Conservation (phyloP, 805 yeast species). For the Kazachstania psychrophila region DNA sequence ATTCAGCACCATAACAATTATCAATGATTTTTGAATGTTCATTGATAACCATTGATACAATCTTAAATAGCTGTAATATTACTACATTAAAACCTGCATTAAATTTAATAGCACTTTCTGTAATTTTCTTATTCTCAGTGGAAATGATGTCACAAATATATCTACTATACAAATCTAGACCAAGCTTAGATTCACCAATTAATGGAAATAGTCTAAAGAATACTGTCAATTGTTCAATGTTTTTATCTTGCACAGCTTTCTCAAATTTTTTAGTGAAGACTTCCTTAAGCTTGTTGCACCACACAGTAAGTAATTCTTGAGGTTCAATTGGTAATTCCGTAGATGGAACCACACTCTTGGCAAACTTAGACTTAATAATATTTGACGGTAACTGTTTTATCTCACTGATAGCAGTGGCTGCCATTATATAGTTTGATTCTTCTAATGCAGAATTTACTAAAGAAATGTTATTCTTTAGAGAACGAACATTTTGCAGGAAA, state of each 20-base stretch:
- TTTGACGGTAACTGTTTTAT: slow-evolving; percentile 47
- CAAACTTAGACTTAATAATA: slow-evolving; percentile 59
- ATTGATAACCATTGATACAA: slow-evolving; percentile 69
- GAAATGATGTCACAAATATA: slow-evolving; percentile 82
- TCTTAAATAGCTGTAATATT: slow-evolving; percentile 65
- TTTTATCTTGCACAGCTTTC: slow-evolving; percentile 54
- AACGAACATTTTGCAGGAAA: slow-evolving; percentile 57
- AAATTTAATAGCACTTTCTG: slow-evolving; percentile 41
- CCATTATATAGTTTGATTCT: slow-evolving; percentile 59
- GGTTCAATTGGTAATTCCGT: slow-evolving; percentile 81
- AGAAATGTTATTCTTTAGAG: slow-evolving; percentile 55
- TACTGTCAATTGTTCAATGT: slow-evolving; percentile 62
- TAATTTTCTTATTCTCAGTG: slow-evolving; percentile 61
- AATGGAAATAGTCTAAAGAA: slow-evolving; percentile 84
- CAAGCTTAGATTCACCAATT: slow-evolving; percentile 60
- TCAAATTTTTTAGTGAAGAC: slow-evolving; percentile 56
- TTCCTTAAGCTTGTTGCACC: slow-evolving; percentile 49
- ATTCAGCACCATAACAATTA: slow-evolving; percentile 55
- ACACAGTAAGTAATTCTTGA: slow-evolving; percentile 40
- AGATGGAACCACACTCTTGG: slow-evolving; percentile 76
- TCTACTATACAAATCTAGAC: slow-evolving; percentile 71
- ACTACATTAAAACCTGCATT: slow-evolving; percentile 28
- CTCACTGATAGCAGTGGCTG: slow-evolving; percentile 56
- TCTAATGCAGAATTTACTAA: slow-evolving; percentile 63
- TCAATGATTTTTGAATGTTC: slow-evolving; percentile 79